Conservation (phyloP, 352 stramenopile species). For the Phytopythium kandeliae region DNA sequence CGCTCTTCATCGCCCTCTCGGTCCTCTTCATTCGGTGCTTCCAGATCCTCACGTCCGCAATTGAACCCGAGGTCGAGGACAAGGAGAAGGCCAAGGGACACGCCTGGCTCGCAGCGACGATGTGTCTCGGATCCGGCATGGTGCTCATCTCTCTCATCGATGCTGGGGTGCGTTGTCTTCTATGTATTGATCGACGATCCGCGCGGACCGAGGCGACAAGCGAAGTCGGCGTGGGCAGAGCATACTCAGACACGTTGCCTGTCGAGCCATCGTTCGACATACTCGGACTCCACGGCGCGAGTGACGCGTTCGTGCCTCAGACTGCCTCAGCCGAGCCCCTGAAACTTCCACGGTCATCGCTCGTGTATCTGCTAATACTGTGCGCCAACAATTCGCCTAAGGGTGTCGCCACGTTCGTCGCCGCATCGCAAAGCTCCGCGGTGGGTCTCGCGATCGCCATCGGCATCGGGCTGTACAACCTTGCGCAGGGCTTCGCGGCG, state of each 20-base stretch:
- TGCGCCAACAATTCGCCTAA: conserved; percentile 95
- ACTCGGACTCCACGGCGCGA: conserved; percentile 12
- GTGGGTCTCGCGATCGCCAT: conserved; percentile 91
- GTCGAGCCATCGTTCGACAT: conserved; percentile 16
- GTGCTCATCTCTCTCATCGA: conserved; percentile 46
- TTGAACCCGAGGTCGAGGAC: conserved; percentile 26
- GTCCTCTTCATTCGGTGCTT: conserved; percentile 48
- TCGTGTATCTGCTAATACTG: conserved; percentile 90
- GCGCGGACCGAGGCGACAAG: conserved; percentile 30
- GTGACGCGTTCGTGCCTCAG: background rate
- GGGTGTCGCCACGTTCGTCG: conserved; percentile 94
- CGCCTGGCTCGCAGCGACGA: conserved; percentile 73
- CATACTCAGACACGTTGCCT: conserved; percentile 8
- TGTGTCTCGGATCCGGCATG: conserved; percentile 86
- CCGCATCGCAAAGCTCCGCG: conserved; percentile 80
- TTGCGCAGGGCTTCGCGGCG: conserved; percentile 94
- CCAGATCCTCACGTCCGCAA: conserved; percentile 23
- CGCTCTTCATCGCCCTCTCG: conserved; percentile 78
- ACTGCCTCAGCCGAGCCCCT: conserved; percentile 4
- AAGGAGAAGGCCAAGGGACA: conserved; percentile 27
- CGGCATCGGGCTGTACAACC: conserved; percentile 96
- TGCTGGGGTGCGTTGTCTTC: conserved; percentile 21
- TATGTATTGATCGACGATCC: conserved; percentile 20
- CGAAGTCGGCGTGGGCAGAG: conserved; percentile 21
- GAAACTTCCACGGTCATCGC: conserved; percentile 74